These are phyloP conservation scores for Moesziomyces globuligerus DNA, from an alignment of 1,284 basidiomycete species.

Conservation along the genomic window DNA sequence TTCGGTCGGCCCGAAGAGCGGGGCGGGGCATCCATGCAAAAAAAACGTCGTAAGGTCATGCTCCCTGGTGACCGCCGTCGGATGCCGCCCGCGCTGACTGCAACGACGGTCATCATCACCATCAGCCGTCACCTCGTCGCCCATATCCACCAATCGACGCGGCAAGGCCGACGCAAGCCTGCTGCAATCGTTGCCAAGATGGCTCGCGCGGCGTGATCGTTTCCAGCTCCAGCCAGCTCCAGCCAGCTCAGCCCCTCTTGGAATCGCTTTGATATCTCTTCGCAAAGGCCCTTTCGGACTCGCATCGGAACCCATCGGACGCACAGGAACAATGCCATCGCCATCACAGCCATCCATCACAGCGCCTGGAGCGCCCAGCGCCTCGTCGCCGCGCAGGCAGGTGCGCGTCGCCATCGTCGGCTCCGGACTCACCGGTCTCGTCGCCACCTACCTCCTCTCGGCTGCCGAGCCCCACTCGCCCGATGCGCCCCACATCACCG, in stretches of 20 bases:
- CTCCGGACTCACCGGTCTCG: conserved; percentile 84
- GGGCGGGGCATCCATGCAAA: background rate
- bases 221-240: background rate
- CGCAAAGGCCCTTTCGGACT: too few relatives aligned
- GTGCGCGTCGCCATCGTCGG: conserved; percentile 80
- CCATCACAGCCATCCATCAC: background rate
- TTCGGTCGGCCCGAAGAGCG: conserved; percentile 2
- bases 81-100: background rate
- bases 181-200: too few relatives aligned
- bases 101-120: background rate
- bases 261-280: too few relatives aligned
- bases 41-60: background rate
- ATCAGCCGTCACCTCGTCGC: too few relatives aligned
- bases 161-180: too few relatives aligned
- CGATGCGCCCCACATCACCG: conserved; percentile 1
- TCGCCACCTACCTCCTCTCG: conserved; percentile 85
- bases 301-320: background rate
- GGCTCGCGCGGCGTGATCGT: background rate
- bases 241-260: too few relatives aligned
- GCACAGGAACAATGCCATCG: background rate
- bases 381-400: conserved; percentile 6
- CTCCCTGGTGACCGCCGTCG: background rate
- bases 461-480: conserved; percentile 61
- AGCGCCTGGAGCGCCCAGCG: too few relatives aligned
- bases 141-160: background rate